Evolutionary conservation across 140 eudicot species (phyloP).

Genomic region (Senecio squalidus): DNA sequence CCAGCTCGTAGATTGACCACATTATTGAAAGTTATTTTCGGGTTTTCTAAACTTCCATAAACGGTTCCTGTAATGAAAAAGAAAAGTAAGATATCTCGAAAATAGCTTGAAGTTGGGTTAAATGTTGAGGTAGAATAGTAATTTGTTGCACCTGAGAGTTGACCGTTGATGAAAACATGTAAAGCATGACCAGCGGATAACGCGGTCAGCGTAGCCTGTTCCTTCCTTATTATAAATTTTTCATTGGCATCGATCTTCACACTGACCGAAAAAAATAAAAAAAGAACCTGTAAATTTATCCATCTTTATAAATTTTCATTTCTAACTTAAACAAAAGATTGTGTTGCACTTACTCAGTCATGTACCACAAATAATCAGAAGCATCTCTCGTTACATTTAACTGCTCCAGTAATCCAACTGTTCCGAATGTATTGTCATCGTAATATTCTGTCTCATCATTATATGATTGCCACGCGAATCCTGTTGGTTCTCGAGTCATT

Average conservation of each 20-base stretch:
- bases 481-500: slow-evolving; percentile 58
- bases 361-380: slow-evolving; percentile 90
- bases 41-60: slow-evolving; percentile 79
- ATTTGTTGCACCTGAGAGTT: slow-evolving; percentile 37
- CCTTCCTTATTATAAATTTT: slow-evolving; percentile 54
- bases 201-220: slow-evolving; percentile 73
- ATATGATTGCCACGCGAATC: slow-evolving; percentile 83
- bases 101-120: neutral
- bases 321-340: slow-evolving; percentile 2
- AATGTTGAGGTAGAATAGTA: neutral
- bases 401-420: slow-evolving; percentile 79
- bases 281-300: neutral
- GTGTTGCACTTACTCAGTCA: slow-evolving; percentile 58
- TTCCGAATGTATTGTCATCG: slow-evolving; percentile 56
- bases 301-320: neutral
- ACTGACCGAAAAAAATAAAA: slow-evolving; percentile 26
- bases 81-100: neutral
- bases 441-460: slow-evolving; percentile 63
- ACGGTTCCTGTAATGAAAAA: slow-evolving; percentile 49
- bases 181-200: slow-evolving; percentile 92
- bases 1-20: slow-evolving; percentile 57
- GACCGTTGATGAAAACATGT: slow-evolving; percentile 89
- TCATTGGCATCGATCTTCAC: slow-evolving; percentile 58
- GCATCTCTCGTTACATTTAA: slow-evolving; percentile 78
- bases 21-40: slow-evolving; percentile 57